Conservation (phyloP, 768 basidiomycete genomes). For the Tulasnella sp. region DNA sequence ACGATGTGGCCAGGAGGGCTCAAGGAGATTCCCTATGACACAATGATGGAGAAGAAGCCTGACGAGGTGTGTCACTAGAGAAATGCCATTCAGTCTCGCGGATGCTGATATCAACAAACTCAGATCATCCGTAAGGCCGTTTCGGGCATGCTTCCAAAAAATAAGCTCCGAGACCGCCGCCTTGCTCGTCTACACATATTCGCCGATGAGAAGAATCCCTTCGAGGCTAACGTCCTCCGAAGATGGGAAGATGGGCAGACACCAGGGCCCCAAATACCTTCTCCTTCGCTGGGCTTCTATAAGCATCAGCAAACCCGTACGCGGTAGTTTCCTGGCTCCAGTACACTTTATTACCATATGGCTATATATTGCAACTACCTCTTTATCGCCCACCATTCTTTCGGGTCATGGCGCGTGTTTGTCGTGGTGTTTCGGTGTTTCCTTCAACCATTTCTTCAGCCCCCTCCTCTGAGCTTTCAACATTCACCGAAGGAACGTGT, state of each 20-base stretch:
- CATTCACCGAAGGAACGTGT: constrained; percentile 37
- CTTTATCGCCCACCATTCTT: neutral
- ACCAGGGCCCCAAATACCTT: constrained; percentile 6
- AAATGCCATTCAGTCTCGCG: neutral
- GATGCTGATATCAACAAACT: neutral
- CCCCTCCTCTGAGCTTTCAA: constrained; percentile 26
- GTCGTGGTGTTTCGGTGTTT: neutral
- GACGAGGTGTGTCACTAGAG: constrained; percentile 56
- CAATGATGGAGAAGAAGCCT: constrained; percentile 74
- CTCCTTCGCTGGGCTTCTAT: constrained; percentile 13
- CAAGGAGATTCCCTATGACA: constrained; percentile 78
- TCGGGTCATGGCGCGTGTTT: neutral
- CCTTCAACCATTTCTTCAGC: too few relatives aligned
- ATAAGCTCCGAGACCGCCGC: constrained; percentile 82
- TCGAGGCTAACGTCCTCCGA: constrained; percentile 63
- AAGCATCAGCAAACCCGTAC: neutral
- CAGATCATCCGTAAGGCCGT: constrained; percentile 95
- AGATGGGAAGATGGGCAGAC: constrained; percentile 49
- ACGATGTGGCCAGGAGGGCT: constrained; percentile 88
- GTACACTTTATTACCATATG: neutral
- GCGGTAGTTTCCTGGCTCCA: neutral
- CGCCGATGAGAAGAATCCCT: constrained; percentile 51
- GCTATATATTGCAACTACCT: neutral
- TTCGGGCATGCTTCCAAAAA: constrained; percentile 97
- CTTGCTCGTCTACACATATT: constrained; percentile 85